phyloP scores from a whole-genome alignment of 495 filamentous ascomycete genomes.

The Hypoxylon fragiforme region DNA sequence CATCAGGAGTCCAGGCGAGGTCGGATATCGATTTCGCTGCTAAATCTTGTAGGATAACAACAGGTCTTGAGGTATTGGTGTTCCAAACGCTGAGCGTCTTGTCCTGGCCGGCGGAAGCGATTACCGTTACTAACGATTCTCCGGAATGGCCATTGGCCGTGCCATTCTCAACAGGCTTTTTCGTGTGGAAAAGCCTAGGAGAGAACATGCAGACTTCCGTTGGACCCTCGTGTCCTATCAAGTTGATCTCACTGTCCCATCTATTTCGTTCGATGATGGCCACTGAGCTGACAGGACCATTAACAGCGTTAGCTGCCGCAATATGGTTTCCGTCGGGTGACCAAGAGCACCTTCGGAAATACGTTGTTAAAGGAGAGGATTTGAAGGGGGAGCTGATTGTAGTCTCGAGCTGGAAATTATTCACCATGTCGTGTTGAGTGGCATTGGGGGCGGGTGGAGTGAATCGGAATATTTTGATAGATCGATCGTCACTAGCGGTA shows the following conservation, averaged over 20 bases:
- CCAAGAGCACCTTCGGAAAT: constrained; percentile 96
- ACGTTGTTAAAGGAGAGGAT: constrained; percentile 89
- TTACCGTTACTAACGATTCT: constrained; percentile 77
- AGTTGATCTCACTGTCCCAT: constrained; percentile 96
- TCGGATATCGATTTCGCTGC: constrained; percentile 90
- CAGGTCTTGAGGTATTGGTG: constrained; percentile 86
- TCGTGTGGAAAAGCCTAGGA: constrained; percentile 80
- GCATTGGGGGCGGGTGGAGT: constrained; percentile 90
- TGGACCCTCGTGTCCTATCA: constrained; percentile 95
- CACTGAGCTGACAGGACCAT: constrained; percentile 94
- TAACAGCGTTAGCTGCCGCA: constrained; percentile 93
- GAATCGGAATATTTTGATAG: constrained; percentile 95
- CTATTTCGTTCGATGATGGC: constrained; percentile 89
- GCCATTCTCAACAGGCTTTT: constrained; percentile 56
- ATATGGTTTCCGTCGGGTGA: constrained; percentile 97
- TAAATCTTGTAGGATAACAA: constrained; percentile 85
- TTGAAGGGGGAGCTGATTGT: constrained; percentile 83
- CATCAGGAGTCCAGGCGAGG: constrained; percentile 92
- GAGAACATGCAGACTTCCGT: constrained; percentile 98
- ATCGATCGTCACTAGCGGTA: constrained; percentile 93
- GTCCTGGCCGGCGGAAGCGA: constrained; percentile 95
- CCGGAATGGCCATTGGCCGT: constrained; percentile 38
- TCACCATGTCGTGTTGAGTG: constrained; percentile 87
- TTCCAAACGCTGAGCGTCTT: constrained; percentile 97
- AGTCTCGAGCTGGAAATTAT: constrained; percentile 90